A percentile compares a stretch with the other conserved stretches of the same genome.
phyloP scores from a whole-genome alignment of 164 flowering plant genomes.

The Stephania cephalantha region DNA sequence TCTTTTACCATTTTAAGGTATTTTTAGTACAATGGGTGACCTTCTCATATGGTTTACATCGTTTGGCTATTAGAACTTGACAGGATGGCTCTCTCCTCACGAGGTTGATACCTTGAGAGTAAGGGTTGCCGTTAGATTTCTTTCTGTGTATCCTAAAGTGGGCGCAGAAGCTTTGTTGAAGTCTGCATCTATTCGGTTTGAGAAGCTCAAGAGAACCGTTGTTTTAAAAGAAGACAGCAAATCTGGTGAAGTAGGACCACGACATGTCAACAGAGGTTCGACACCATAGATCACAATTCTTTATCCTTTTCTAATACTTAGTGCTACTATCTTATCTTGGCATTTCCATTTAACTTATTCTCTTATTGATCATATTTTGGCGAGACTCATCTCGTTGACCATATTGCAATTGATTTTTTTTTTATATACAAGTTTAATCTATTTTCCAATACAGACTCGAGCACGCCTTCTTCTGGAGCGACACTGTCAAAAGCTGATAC shows the following conservation, averaged over 20 bases:
- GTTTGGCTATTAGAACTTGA: conserved; percentile 35
- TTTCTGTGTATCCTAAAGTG: conserved; percentile 50
- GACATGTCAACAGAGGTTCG: conserved; percentile 42
- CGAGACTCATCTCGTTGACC: too few relatives aligned
- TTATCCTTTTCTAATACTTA: neutral
- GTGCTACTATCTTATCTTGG: neutral
- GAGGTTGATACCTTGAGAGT: conserved; percentile 39
- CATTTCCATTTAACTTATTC: neutral
- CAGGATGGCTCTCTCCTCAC: conserved; percentile 74
- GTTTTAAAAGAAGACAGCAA: conserved; percentile 23
- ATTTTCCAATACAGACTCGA: conserved; percentile 11
- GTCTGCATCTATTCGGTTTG: conserved; percentile 44
- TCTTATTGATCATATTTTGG: neutral
- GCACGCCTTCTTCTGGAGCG: conserved; percentile 4
- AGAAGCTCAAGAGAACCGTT: conserved; percentile 45
- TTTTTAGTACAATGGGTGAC: neutral
- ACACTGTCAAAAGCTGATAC: conserved; percentile 9
- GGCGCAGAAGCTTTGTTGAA: conserved; percentile 48
- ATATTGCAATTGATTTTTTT: neutral
- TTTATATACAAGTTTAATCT: neutral
- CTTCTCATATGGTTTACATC: conserved; percentile 5
- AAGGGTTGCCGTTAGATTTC: conserved; percentile 53
- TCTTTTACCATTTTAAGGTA: neutral
- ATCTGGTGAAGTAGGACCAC: conserved; percentile 29
- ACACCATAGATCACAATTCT: neutral